These are phyloP conservation scores for Malus domestica DNA, from an alignment of 306 rosid species.

Conservation along the genomic window DNA sequence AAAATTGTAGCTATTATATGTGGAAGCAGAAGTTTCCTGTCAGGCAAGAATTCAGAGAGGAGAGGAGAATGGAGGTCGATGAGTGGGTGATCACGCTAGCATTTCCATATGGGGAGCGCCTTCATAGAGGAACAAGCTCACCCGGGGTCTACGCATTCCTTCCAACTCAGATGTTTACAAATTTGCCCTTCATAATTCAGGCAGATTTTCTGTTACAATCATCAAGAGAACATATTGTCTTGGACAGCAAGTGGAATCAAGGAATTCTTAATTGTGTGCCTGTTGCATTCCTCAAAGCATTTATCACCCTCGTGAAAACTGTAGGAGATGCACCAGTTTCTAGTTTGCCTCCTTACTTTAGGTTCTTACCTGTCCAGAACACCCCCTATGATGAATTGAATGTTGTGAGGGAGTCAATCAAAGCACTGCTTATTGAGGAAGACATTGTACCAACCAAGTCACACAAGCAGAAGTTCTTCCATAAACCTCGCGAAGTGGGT, in stretches of 20 bases:
- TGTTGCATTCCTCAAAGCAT: constrained; percentile 52
- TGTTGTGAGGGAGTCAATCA: constrained; percentile 46
- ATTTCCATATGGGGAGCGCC: constrained; percentile 52
- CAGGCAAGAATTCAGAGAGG: constrained; percentile 35
- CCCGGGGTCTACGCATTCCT: constrained; percentile 68
- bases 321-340: constrained; percentile 33
- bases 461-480: constrained; percentile 49
- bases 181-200: constrained; percentile 74
- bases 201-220: constrained; percentile 71
- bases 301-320: constrained; percentile 36
- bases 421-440: constrained; percentile 28
- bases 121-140: constrained; percentile 29
- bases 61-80: constrained; percentile 47
- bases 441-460: constrained; percentile 55
- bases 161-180: constrained; percentile 68
- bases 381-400: constrained; percentile 38
- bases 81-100: constrained; percentile 57
- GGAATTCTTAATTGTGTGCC: constrained; percentile 70
- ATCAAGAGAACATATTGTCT: constrained; percentile 61
- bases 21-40: constrained; percentile 72
- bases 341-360: constrained; percentile 37
- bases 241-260: constrained; percentile 67
- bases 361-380: constrained; percentile 39
- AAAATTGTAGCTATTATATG: constrained; percentile 46
- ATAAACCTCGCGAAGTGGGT: constrained; percentile 49